Base-by-base conservation (phyloP, 2,329 filamentous ascomycete species). In the Penicillium sp. region DNA sequence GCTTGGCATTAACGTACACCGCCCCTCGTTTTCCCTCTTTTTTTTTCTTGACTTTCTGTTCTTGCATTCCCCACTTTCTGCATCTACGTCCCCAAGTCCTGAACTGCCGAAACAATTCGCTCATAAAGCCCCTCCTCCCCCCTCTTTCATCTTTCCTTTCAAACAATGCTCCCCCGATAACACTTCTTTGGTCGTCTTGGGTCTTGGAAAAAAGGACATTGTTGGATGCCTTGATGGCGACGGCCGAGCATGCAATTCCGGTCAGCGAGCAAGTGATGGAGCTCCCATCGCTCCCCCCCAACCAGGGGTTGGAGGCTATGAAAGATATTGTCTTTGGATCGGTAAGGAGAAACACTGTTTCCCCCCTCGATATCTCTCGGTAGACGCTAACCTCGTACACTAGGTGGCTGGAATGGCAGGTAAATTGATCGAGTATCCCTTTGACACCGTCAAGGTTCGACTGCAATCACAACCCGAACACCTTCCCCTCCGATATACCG, bases 391-490 rank as follows among this genome's bases (percentile, higher is more conserved):
- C 33, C 11, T 26, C 31, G n/a, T 21, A 14, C 48, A 2, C 37
- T 53, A 92, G 90, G 75, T 85, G 57, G 93, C 93, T 54, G 95
- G 95, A 59, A 86, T 96, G 58, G 87, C 91, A 35, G 93, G 93
- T 61, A 99, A 98, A 80, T 91, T 93, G 74, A 93, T 99, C 71
- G 95, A 99, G 75, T 99, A 97, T 74, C 95, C 95, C 24, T 99
- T 99, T 77, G 95, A 99, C 77, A 99, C 95, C 0, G 88, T 99
- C 74, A 99, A 99, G 78, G 95, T 99, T 58, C 90, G 95, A 42
- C 85, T 99, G 11, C 95, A 99, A 74, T 95, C 93, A n/a, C 93
- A 98, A 74, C 90, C 92, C 33, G 89, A 93, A 74, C 86, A 89
- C 67, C 81, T 91, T 2, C 92, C 91, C 16, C 84, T 93, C 21